These are phyloP conservation scores for Trichophyton mentagrophytes DNA, from an alignment of 2,329 filamentous ascomycete genomes.

Conservation along the genomic window DNA sequence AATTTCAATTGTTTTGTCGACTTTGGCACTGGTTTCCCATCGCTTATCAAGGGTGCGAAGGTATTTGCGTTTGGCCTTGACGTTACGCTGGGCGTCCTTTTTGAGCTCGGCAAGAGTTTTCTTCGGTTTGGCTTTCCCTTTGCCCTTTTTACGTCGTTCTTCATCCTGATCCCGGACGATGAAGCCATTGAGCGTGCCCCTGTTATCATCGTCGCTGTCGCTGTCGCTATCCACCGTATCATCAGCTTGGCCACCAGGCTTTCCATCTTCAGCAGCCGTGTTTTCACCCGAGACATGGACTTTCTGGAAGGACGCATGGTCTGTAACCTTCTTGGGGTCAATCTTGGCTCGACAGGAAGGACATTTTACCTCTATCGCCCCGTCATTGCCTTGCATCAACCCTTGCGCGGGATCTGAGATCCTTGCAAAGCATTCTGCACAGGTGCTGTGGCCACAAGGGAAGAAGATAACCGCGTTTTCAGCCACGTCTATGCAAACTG, in stretches of 20 bases:
- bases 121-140: conserved; percentile 37
- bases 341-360: conserved; percentile 61
- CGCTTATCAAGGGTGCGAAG: conserved; percentile 53
- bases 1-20: conserved; percentile 55
- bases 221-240: conserved; percentile 20
- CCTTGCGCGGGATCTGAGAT: conserved; percentile 50
- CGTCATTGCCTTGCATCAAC: conserved; percentile 49
- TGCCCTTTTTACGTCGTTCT: conserved; percentile 23
- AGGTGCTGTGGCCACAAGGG: conserved; percentile 72
- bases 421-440: conserved; percentile 60
- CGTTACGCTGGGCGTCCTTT: conserved; percentile 51
- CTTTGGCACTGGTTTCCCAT: conserved; percentile 65
- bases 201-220: conserved; percentile 33
- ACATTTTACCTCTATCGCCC: conserved; percentile 46
- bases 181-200: conserved; percentile 39
- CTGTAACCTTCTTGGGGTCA: conserved; percentile 57
- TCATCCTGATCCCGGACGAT: conserved; percentile 35
- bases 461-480: conserved; percentile 65
- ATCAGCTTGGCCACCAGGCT: conserved; percentile 23
- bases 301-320: conserved; percentile 59
- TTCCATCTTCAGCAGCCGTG: conserved; percentile 28
- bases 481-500: conserved; percentile 66
- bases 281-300: conserved; percentile 51
- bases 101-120: conserved; percentile 53
- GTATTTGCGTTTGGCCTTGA: conserved; percentile 54